Conservation (phyloP, 2,329 filamentous ascomycete species). For the Fusarium agapanthi region DNA sequence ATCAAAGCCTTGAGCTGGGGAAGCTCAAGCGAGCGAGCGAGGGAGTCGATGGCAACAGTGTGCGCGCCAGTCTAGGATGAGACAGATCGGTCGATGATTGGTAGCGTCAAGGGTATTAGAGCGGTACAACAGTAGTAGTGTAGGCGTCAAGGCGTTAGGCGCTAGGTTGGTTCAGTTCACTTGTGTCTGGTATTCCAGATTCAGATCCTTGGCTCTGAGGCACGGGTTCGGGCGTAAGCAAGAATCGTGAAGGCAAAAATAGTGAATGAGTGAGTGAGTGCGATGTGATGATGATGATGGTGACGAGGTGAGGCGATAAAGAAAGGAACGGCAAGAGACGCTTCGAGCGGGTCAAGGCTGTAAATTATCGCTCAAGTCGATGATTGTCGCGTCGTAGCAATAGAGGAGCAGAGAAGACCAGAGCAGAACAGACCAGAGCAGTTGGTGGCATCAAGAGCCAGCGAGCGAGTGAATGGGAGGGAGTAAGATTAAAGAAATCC, state of each 20-base stretch:
- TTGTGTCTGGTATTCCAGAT: conserved; percentile 4
- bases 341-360: conserved; percentile 12
- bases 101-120: conserved; percentile 39
- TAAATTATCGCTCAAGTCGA: conserved; percentile 24
- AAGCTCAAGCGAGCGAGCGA: conserved; percentile 26
- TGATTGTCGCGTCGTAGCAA: conserved; percentile 20
- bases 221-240: conserved; percentile 25
- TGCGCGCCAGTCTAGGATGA: conserved; percentile 35
- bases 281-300: not conserved
- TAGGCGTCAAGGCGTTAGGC: conserved; percentile 40
- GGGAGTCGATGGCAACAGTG: conserved; percentile 35
- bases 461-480: conserved; percentile 14
- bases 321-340: not conserved
- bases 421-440: conserved; percentile 8
- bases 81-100: conserved; percentile 43
- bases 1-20: conserved; percentile 26
- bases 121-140: not conserved
- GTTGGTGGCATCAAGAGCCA: conserved; percentile 30
- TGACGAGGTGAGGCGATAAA: conserved; percentile 8
- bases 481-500: conserved; percentile 36
- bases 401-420: conserved; percentile 19
- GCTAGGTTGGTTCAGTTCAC: conserved; percentile 21
- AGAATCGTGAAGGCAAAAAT: conserved; percentile 11
- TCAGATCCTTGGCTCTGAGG: conserved; percentile 20
- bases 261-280: not conserved